Conservation (phyloP, 2,329 filamentous ascomycete species). For the Cytospora paraplurivora region DNA sequence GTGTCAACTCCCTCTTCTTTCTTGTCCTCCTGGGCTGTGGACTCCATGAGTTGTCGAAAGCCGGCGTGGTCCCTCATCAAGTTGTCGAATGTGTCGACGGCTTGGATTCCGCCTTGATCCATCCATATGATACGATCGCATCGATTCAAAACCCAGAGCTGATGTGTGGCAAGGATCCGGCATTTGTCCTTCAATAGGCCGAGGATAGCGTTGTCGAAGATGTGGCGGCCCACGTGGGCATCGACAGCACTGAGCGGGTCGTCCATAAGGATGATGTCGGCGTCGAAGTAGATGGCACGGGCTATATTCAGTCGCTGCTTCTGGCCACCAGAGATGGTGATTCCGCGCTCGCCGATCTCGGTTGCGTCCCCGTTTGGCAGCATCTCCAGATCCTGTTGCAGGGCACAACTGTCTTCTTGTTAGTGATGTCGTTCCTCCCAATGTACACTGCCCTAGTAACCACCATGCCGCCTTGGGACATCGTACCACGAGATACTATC, state of each 20-base stretch:
- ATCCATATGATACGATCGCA: conserved; percentile 70
- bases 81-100: conserved; percentile 65
- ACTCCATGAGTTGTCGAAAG: conserved; percentile 84
- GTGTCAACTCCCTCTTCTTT: conserved; percentile 55
- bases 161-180: conserved; percentile 69
- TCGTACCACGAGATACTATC: no score
- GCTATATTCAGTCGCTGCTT: conserved; percentile 96
- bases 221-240: conserved; percentile 39
- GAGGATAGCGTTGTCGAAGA: conserved; percentile 71
- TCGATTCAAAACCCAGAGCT: conserved; percentile 66
- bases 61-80: conserved; percentile 64
- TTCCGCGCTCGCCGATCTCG: conserved; percentile 92
- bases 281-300: conserved; percentile 50
- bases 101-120: conserved; percentile 62
- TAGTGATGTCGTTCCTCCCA: conserved; percentile 4
- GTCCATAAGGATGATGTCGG: conserved; percentile 39
- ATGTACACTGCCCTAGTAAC: no score
- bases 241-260: conserved; percentile 40
- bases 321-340: conserved; percentile 95
- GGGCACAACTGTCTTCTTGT: conserved; percentile 63
- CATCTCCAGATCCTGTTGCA: conserved; percentile 86
- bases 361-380: conserved; percentile 86
- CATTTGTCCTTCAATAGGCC: conserved; percentile 67
- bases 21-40: conserved; percentile 73
- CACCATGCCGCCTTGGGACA: no score